These are phyloP conservation scores for Metschnikowia hibisci DNA, from an alignment of 805 yeast species.

Conservation along the genomic window DNA sequence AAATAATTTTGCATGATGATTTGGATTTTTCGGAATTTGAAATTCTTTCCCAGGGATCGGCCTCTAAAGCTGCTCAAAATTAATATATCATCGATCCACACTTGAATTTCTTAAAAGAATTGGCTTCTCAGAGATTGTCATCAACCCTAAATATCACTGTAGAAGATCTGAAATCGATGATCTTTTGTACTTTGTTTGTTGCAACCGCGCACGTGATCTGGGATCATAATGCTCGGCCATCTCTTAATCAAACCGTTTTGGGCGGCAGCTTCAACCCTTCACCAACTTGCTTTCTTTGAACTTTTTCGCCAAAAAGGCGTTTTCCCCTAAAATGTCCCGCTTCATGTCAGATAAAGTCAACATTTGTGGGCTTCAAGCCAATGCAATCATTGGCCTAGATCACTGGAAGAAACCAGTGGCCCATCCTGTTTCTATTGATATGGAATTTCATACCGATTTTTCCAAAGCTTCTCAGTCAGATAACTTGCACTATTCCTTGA, in stretches of 20 bases:
- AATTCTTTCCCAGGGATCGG: background rate
- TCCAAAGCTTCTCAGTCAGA: slow-evolving; percentile 73
- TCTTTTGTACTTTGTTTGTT: no score
- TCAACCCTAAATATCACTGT: no score
- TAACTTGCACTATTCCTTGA: slow-evolving; percentile 76
- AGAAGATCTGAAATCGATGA: no score
- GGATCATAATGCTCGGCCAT: background rate
- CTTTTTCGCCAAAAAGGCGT: slow-evolving; percentile 10
- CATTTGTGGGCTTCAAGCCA: slow-evolving; percentile 55
- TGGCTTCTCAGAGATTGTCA: no score
- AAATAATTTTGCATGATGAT: slow-evolving; percentile 28
- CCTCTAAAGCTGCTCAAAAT: no score
- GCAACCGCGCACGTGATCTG: background rate
- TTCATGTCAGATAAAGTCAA: slow-evolving; percentile 34
- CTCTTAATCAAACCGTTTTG: background rate
- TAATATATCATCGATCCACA: no score
- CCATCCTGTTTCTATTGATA: slow-evolving; percentile 62
- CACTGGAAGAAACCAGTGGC: slow-evolving; percentile 67
- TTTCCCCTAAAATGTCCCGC: slow-evolving; percentile 9
- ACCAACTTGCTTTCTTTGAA: slow-evolving; percentile 13
- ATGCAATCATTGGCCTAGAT: slow-evolving; percentile 67
- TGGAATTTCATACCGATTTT: slow-evolving; percentile 63
- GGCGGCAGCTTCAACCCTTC: background rate
- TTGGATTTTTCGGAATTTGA: slow-evolving; percentile 16
- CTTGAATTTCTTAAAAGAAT: no score